Percentiles rank a stretch among this genome's conserved stretches.
Evolutionary conservation across 2,329 filamentous ascomycete genomes (phyloP).

Genomic region (Beauveria asiatica): DNA sequence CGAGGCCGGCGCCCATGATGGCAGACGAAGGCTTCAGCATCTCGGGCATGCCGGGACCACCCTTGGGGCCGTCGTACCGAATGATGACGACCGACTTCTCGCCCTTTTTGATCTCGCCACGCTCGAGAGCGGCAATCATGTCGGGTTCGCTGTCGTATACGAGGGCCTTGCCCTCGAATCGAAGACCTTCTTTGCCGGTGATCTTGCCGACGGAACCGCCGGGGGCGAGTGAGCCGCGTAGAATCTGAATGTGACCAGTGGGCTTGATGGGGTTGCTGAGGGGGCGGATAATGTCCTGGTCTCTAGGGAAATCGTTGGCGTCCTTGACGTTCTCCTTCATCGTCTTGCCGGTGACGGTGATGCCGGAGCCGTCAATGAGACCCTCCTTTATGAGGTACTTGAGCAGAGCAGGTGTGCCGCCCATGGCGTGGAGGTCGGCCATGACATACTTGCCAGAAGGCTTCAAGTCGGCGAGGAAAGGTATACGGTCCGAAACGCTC

Average conservation of each 20-base stretch:
- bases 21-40: slow-evolving; percentile 89
- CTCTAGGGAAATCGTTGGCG: slow-evolving; percentile 64
- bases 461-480: slow-evolving; percentile 75
- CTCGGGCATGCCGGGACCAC: slow-evolving; percentile 90
- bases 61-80: slow-evolving; percentile 88
- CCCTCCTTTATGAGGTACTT: slow-evolving; percentile 80
- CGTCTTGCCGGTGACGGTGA: slow-evolving; percentile 84
- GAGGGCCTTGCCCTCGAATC: slow-evolving; percentile 69
- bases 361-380: slow-evolving; percentile 68
- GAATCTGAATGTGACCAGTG: slow-evolving; percentile 80
- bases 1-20: slow-evolving; percentile 83
- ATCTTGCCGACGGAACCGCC: slow-evolving; percentile 91
- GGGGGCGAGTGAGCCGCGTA: slow-evolving; percentile 80
- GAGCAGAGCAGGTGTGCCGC: slow-evolving; percentile 78
- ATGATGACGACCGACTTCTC: slow-evolving; percentile 89
- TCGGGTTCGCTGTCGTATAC: slow-evolving; percentile 83
- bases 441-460: slow-evolving; percentile 84
- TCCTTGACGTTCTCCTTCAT: slow-evolving; percentile 74
- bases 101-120: slow-evolving; percentile 69
- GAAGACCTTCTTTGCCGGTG: slow-evolving; percentile 84
- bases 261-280: slow-evolving; percentile 66
- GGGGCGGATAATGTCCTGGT: slow-evolving; percentile 80
- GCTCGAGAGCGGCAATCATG: slow-evolving; percentile 69
- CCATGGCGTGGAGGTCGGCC: slow-evolving; percentile 75
- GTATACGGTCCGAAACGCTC: slow-evolving; percentile 66